Base-by-base conservation (phyloP, 1,139 yeast species). In the Candida anutae region DNA sequence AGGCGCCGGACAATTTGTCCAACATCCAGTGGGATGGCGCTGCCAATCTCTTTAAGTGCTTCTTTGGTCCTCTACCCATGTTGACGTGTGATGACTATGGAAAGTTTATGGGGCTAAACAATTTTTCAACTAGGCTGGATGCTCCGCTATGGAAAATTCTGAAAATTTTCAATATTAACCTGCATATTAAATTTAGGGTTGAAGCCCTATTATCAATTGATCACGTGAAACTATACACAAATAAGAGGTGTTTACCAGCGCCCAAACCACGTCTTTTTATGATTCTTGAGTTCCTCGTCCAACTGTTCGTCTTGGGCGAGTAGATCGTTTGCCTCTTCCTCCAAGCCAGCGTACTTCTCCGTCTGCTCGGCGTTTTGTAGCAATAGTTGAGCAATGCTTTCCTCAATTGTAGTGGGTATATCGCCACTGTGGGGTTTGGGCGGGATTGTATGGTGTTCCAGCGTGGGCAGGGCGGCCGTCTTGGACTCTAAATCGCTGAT, bases 1-100 rank as follows among this genome's bases (percentile, higher is more conserved):
- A 90, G 62, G 87, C 77, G 63, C 99, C 99, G 67, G 96, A 83
- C 75, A 93, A 77, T 77, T 93, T 93, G 94, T 90, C 98, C 78
- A 93, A 83, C 94, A 93, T 84, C 98, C 98, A 93, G 82, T 93
- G 98, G 77, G 88, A 82, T 77, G 99, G 99, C 65, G 96, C 96
- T 65, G 95, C 94, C 69, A 85, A 78, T 76, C 95, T 83, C 81
- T 85, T 85, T 69, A 87, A 77, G 67, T 87, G 96, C 79, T 87
- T 87, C 88, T 85, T 85, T 10, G 13, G 4, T 22, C 5, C 3
- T 22, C 23, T 12, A 17, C 9, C 19, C 19, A 17, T 17, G 19
- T 17, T 17, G 8, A 17, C 19, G 9, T n/a, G n/a, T n/a, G n/a
- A n/a, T n/a, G n/a, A n/a, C n/a, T n/a, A n/a, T n/a, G n/a, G n/a